Evolutionary conservation across 805 yeast species (phyloP).

Genomic region (Suhomyces pyralidae): DNA sequence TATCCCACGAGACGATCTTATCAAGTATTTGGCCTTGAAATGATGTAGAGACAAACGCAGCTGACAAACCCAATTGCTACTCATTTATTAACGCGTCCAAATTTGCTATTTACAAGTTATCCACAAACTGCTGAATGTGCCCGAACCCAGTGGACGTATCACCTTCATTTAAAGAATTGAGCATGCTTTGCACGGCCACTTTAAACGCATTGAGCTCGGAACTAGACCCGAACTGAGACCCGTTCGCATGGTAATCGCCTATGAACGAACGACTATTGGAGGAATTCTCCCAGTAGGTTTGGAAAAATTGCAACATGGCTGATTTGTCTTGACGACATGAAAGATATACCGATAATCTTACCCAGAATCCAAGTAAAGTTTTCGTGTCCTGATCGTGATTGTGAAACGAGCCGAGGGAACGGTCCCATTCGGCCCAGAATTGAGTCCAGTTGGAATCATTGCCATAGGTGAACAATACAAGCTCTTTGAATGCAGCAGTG

Average conservation of each 20-base stretch:
- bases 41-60: background rate
- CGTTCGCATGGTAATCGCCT: conserved; percentile 16
- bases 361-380: conserved; percentile 21
- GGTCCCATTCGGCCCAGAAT: conserved; percentile 42
- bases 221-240: conserved; percentile 15
- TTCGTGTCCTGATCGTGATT: background rate
- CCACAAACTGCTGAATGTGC: conserved; percentile 37
- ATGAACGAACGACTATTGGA: conserved; percentile 23
- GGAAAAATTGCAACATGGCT: conserved; percentile 27
- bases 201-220: conserved; percentile 22
- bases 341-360: conserved; percentile 32
- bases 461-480: conserved; percentile 36
- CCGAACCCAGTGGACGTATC: conserved; percentile 40
- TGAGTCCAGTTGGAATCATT: conserved; percentile 35
- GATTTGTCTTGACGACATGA: conserved; percentile 23
- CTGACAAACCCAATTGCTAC: background rate
- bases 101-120: background rate
- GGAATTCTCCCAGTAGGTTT: conserved; percentile 27
- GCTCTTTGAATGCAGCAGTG: conserved; percentile 26
- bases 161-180: conserved; percentile 27
- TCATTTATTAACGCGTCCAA: background rate
- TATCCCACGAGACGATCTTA: background rate
- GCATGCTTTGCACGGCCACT: conserved; percentile 18
- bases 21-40: background rate
- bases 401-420: conserved; percentile 11